phyloP scores from a whole-genome alignment of 2,329 filamentous ascomycete species.

The Clonostachys chloroleuca region DNA sequence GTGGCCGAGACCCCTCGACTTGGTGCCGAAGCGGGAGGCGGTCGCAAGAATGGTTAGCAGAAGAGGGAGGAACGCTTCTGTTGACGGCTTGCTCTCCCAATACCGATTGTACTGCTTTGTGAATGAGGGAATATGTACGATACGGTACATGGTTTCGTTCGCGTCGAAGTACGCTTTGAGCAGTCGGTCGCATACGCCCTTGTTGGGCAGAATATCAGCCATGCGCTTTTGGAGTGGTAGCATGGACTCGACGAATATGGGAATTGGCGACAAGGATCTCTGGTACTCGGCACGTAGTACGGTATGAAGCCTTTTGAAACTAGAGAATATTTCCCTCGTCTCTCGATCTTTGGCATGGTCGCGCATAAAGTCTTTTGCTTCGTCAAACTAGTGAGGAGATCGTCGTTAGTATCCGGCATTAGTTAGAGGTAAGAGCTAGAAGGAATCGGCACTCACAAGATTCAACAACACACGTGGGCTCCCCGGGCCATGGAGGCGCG shows the following conservation, averaged over 20 bases:
- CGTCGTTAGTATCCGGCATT: neutral
- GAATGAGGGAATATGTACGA: conserved; percentile 48
- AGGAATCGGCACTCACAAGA: conserved; percentile 30
- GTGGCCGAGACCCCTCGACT: conserved; percentile 42
- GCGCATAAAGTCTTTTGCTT: conserved; percentile 46
- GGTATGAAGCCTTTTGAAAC: conserved; percentile 41
- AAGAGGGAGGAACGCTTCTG: conserved; percentile 48
- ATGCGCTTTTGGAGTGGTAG: conserved; percentile 53
- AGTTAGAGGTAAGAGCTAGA: neutral
- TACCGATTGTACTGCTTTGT: conserved; percentile 44
- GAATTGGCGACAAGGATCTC: conserved; percentile 42
- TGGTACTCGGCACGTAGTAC: conserved; percentile 41
- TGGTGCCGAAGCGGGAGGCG: conserved; percentile 46
- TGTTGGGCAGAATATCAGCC: conserved; percentile 49
- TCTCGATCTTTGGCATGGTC: conserved; percentile 31
- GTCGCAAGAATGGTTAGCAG: conserved; percentile 48
- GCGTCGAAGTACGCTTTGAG: conserved; percentile 42
- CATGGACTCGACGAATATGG: conserved; percentile 55
- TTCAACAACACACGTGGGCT: conserved; percentile 49
- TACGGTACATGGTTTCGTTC: conserved; percentile 48
- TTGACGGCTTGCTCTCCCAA: conserved; percentile 41
- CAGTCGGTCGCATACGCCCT: conserved; percentile 44
- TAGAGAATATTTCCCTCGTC: conserved; percentile 35
- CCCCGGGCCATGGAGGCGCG: conserved; percentile 48
- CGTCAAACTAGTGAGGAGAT: conserved; percentile 36